Percentiles rank a stretch among this genome's conserved stretches.
Evolutionary conservation across 352 stramenopile species (phyloP).

Genomic region (Phytophthora aleatoria): DNA sequence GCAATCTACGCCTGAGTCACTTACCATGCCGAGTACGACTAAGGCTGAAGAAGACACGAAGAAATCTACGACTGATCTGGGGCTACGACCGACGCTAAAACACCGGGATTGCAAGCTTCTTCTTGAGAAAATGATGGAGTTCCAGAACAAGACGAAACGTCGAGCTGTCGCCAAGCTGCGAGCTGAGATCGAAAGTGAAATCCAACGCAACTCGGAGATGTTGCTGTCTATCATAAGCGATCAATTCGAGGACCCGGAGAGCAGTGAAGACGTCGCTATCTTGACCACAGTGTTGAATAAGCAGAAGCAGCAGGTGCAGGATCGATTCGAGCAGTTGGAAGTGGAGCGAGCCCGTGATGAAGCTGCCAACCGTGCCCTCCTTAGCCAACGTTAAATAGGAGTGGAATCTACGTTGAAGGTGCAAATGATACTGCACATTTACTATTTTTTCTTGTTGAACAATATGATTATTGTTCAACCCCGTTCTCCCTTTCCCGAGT

Average conservation of each 20-base stretch:
- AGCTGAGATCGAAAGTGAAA: conserved; percentile 19
- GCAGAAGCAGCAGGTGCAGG: conserved; percentile 24
- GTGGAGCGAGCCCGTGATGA: conserved; percentile 14
- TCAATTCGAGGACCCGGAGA: conserved; percentile 24
- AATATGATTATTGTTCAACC: not conserved
- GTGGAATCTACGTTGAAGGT: too few species aligned
- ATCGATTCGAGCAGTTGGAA: conserved; percentile 29
- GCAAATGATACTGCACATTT: not conserved
- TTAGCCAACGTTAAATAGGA: conserved; percentile 6
- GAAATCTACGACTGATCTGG: not conserved
- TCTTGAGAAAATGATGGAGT: conserved; percentile 32
- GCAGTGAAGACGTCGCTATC: conserved; percentile 23
- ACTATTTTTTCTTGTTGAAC: not conserved
- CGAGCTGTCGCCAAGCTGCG: conserved; percentile 16
- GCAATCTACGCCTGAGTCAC: not conserved
- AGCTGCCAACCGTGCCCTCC: conserved; percentile 14
- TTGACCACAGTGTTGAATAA: conserved; percentile 24
- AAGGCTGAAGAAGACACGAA: not conserved
- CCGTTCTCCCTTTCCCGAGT: conserved; percentile 6
- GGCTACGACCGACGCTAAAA: conserved; percentile 13
- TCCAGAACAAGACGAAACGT: conserved; percentile 26
- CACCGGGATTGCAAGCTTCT: conserved; percentile 34
- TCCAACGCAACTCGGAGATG: conserved; percentile 26
- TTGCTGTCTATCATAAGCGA: conserved; percentile 24
- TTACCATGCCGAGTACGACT: not conserved